Base-by-base conservation (phyloP, 768 basidiomycete species). In the Lactarius sp. region DNA sequence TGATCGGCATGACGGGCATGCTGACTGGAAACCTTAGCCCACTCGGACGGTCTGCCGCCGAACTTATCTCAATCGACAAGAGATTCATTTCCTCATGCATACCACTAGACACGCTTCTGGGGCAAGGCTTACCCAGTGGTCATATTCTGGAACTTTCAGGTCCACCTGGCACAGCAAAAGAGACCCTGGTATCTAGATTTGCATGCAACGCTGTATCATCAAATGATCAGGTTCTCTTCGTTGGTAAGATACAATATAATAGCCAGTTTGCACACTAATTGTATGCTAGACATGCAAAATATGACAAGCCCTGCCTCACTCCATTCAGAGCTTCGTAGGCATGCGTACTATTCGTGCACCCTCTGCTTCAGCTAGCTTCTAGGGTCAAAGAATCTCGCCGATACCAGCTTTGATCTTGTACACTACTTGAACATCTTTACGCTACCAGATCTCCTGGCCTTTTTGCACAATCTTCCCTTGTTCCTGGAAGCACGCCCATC, bases 111-210 rank as follows among this genome's bases (percentile, higher is more conserved):
- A 75, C 74, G 18, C 71, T 90, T 2, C 78, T 92, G 6, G 80
- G 77, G 37, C 87, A 87, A 51, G 90, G 90, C 16, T 73, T 92
- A 51, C 73, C 76, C 59, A 78, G 77, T 61, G 86, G 87, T 8
- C 78, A 81, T 66, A 77, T 89, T 65, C 77, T 91, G 20, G 90
- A 92, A 74, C 75, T 92, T 68, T 87, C 87, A 36, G 89, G 90
- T 0, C 86, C 88, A 51, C 89, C 90, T 0, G 90, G 90, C 53
- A 80, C 82, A 44, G 80, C 82, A 10, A 91, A 88, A 66, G 86
- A 86, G 62, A 70, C 69, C 1, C 66, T 90, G 8, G 81, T 81
- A 9, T 72, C 80, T 14, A 77, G 79, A 56, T 78, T 88, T 51
- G 78, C 80, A 14, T 71, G 74, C 39, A 77, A 74, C 3, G 83